Conservation (phyloP, 2,329 filamentous ascomycete species). For the Aspergillus unguis region DNA sequence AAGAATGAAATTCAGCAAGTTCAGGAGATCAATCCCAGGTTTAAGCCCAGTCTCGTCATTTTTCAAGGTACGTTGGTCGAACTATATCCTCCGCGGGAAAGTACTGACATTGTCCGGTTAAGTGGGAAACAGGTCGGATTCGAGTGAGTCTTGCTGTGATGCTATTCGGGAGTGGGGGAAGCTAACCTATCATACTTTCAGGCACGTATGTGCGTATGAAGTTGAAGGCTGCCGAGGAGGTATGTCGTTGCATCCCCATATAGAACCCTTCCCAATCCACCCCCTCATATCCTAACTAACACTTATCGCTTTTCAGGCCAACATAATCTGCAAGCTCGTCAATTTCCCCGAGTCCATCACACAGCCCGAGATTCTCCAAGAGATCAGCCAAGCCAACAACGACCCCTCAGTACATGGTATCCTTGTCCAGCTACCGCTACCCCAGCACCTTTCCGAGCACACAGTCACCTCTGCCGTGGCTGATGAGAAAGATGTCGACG, state of each 20-base stretch:
- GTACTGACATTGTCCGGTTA: conserved; percentile 13
- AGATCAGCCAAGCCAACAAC: conserved; percentile 79
- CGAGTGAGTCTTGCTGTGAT: conserved; percentile 58
- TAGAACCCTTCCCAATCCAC: not conserved
- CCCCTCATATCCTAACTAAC: conserved; percentile 8
- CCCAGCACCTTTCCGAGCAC: conserved; percentile 86
- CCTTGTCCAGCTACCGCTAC: conserved; percentile 87
- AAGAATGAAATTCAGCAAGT: conserved; percentile 75
- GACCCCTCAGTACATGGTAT: conserved; percentile 84
- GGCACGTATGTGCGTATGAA: conserved; percentile 99
- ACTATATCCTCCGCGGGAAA: not conserved
- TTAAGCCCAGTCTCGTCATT: conserved; percentile 86
- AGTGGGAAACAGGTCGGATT: conserved; percentile 94
- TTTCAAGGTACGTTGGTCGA: conserved; percentile 68
- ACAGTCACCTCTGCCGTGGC: conserved; percentile 83
- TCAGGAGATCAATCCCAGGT: conserved; percentile 80
- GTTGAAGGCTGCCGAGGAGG: conserved; percentile 91
- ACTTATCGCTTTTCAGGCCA: conserved; percentile 57
- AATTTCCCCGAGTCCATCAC: conserved; percentile 78
- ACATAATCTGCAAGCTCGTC: conserved; percentile 81
- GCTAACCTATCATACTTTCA: conserved; percentile 40
- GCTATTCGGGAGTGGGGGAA: not conserved
- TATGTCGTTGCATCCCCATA: conserved; percentile 37
- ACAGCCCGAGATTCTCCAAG: conserved; percentile 80
- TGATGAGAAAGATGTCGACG: conserved; percentile 96